Base-by-base conservation (phyloP, 352 stramenopile species). In the Pseudoperonospora humuli region DNA sequence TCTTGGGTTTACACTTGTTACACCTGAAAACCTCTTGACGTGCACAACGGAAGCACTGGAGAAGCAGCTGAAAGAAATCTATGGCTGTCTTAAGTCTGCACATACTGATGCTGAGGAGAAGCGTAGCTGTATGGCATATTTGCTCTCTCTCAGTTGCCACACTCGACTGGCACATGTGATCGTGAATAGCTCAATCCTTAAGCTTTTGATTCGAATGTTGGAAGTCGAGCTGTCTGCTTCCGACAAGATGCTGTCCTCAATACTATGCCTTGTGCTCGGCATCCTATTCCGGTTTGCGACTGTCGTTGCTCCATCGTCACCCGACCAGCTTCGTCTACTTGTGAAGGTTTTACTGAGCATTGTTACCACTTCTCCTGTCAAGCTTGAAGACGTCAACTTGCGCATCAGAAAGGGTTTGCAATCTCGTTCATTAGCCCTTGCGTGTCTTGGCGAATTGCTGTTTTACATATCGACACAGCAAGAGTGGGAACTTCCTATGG, bases 171-270 rank as follows among this genome's bases (percentile, higher is more conserved):
- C 81, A 0, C 86, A 88, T 36, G 70, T 90, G 32, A 83, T 93
- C 40, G 70, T 86, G 10, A 93, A 93, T 48, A 88, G 74, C 56
- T 88, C 78, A 0, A 70, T 93, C 20, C 43, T 91, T 11, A 62
- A 60, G 3, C 52, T 91, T 24, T 39, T 89, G 18, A 69, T 75
- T 27, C 77, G 68, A 36, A 57, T 86, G 37, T 33, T 88, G 10
- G 64, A 71, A 57, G 36, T 46, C 19, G 45, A 29, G 20, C 15
- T 35, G 14, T 5, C 27, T 10, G 5, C 21, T 18, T 46, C 61
- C 15, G 39, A 33, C n/a, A 58, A 45, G 24, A 27, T 47, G 1
- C 33, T 77, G 15, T 17, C 75, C 7, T 54, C 57, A 14, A 69
- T 76, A 45, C 39, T 80, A 9, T 76, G 71, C 8, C 59, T 86